phyloP scores from a whole-genome alignment of 176 grass and related monocot species.

The Thinopyrum elongatum region DNA sequence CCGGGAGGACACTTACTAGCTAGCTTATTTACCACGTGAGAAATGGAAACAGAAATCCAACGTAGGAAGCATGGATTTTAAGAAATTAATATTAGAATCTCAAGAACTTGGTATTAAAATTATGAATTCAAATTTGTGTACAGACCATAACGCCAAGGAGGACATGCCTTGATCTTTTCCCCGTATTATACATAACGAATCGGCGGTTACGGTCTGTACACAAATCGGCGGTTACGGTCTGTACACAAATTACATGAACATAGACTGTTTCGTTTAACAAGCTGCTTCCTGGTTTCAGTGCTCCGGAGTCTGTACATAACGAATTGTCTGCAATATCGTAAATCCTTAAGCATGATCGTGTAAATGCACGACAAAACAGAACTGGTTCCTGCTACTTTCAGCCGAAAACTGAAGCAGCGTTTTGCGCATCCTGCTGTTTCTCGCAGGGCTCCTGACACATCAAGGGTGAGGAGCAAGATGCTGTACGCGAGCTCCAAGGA shows the following conservation, averaged over 20 bases:
- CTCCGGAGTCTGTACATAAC: not conserved
- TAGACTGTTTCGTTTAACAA: not conserved
- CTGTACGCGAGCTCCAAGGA: constrained; percentile 95
- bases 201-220: no score
- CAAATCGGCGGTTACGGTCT: no score
- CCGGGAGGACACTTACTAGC: not conserved
- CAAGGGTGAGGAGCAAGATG: constrained; percentile 96
- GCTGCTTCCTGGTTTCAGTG: not conserved
- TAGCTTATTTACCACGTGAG: not conserved
- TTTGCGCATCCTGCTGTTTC: not conserved
- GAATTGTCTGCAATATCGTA: not conserved
- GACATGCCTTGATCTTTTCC: constrained; percentile 4
- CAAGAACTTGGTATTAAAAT: not conserved
- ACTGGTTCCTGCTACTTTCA: not conserved
- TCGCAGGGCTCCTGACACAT: constrained; percentile 72
- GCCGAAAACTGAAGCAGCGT: constrained; percentile 16
- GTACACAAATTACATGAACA: not conserved
- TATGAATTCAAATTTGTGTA: not conserved
- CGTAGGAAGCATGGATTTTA: not conserved
- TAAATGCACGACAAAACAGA: not conserved
- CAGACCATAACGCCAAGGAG: constrained; percentile 21
- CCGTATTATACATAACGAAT: no score
- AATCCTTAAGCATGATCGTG: constrained; percentile 12
- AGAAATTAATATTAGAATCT: not conserved
- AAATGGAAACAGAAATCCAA: not conserved